Evolutionary conservation across 1,284 basidiomycete species (phyloP), one percentile per base, ranked within the genome.

Genomic region (Fistulinella staudtii): DNA sequence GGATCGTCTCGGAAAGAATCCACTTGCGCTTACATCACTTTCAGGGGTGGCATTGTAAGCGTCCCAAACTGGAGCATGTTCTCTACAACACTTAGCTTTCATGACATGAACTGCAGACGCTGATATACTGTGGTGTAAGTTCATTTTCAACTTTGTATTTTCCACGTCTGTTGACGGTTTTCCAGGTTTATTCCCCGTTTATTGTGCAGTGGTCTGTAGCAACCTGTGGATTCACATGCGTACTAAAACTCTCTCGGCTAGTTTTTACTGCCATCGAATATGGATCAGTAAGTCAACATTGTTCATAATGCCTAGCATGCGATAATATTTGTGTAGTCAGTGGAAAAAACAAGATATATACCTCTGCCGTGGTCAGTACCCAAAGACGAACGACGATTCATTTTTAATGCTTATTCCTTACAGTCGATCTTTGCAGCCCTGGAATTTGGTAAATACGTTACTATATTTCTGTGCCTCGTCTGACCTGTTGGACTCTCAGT

Each of bases 251-350:
- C n/a, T n/a, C n/a, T 25, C 20, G 7, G 7, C 35, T 29, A 55
- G 52, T 34, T 53, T 53, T 20, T 56, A 56, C 15, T 44, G 54
- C 29, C 15, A 13, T 41, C 51, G 51, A 4, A 35, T 56, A 45
- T 54, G 53, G 53, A 45, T 35, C 8, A 54, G 53, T 54, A 33
- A 34, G 53, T 39, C 17, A 3, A 28, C 21, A 3, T 9, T 10
- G 17, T 27, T 20, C 13, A 7, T 4, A 20, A 15, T 8, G 9
- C 34, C 9, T 31, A 17, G 4, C 42, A 8, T 10, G 11, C 5
- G 17, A 0, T 40, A 4, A 42, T 21, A 9, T 17, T n/a, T 15
- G 5, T 8, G 14, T 20, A 55, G 50, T 53, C 8, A 53, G 53
- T 18, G 41, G 39, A 11, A 45, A 33, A 2, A 55, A 53, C 11